Percentiles rank a stretch among this genome's conserved stretches.
These are phyloP conservation scores for Cymodocea nodosa DNA, from an alignment of 116 monocot species.

Conservation along the genomic window DNA sequence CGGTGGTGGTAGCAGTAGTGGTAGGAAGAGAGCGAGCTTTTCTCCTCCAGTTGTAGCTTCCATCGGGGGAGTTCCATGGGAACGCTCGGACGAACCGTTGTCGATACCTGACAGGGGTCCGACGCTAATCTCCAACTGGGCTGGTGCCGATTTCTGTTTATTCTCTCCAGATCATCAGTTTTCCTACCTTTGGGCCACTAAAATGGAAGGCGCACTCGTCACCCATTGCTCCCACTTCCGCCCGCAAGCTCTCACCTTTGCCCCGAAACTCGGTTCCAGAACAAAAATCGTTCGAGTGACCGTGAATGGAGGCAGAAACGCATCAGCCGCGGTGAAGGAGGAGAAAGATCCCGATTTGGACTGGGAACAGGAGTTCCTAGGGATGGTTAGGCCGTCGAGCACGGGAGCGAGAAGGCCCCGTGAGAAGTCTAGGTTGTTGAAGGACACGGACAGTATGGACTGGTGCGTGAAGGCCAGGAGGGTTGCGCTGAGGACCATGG, in stretches of 20 bases:
- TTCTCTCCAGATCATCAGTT: no score
- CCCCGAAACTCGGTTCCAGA: neutral
- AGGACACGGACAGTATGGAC: slow-evolving; percentile 60
- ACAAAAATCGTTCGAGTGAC: neutral
- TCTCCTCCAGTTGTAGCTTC: no score
- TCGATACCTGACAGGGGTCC: no score
- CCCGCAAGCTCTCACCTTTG: neutral
- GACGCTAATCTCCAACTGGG: no score
- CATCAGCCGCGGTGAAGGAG: slow-evolving; percentile 14
- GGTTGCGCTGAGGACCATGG: slow-evolving; percentile 54
- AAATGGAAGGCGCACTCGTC: slow-evolving; percentile 4
- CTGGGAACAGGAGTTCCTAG: slow-evolving; percentile 74
- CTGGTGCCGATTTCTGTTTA: no score
- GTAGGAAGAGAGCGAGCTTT: no score
- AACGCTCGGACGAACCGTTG: no score
- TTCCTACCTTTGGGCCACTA: no score
- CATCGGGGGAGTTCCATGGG: no score
- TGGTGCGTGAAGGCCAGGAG: slow-evolving; percentile 89
- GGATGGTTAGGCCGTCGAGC: slow-evolving; percentile 16
- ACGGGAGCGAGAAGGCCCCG: slow-evolving; percentile 17
- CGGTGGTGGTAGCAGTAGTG: no score
- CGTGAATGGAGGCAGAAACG: neutral
- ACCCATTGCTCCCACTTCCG: slow-evolving; percentile 1
- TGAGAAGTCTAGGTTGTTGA: slow-evolving; percentile 38
- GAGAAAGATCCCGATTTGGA: slow-evolving; percentile 15